phyloP scores from a whole-genome alignment of 2,329 filamentous ascomycete genomes.

The Pyrenochaeta sp. region DNA sequence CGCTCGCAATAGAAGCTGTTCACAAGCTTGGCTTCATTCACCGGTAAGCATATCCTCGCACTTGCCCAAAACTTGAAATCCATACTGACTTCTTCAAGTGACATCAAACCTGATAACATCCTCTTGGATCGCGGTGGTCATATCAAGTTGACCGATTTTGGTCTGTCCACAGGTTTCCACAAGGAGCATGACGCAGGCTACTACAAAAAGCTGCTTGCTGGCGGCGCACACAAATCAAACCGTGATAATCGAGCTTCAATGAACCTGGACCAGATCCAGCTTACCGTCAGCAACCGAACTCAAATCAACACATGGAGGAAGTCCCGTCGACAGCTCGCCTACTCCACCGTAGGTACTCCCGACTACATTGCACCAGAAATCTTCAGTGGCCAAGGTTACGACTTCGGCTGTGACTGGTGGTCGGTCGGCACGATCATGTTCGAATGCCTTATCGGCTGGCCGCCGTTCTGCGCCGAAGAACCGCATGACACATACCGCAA shows the following conservation, averaged over 20 bases:
- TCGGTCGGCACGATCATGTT: constrained; percentile 99
- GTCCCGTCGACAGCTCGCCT: constrained; percentile 92
- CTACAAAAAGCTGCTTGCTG: constrained; percentile 94
- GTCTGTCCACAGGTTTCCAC: constrained; percentile 96
- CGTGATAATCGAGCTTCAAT: constrained; percentile 84
- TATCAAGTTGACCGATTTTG: constrained; percentile 98
- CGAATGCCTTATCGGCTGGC: constrained; percentile 97
- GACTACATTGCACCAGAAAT: constrained; percentile 99
- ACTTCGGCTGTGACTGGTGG: constrained; percentile 99
- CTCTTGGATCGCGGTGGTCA: constrained; percentile 93
- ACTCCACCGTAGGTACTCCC: constrained; percentile 96
- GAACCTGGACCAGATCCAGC: constrained; percentile 95
- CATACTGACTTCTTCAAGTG: constrained; percentile 62
- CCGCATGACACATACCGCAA: constrained; percentile 98
- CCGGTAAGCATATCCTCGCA: constrained; percentile 68
- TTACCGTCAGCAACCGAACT: constrained; percentile 96
- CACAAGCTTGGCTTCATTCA: constrained; percentile 98
- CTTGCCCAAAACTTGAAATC: neutral
- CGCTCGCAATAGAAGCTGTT: constrained; percentile 97
- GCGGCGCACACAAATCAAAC: constrained; percentile 57
- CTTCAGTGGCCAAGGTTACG: constrained; percentile 95
- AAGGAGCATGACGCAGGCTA: constrained; percentile 98
- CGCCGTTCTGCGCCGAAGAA: constrained; percentile 97
- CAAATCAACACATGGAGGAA: constrained; percentile 99
- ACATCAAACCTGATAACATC: constrained; percentile 99